Evolutionary conservation across 1,284 basidiomycete species (phyloP).

Genomic region (Ganoderma resinaceum): DNA sequence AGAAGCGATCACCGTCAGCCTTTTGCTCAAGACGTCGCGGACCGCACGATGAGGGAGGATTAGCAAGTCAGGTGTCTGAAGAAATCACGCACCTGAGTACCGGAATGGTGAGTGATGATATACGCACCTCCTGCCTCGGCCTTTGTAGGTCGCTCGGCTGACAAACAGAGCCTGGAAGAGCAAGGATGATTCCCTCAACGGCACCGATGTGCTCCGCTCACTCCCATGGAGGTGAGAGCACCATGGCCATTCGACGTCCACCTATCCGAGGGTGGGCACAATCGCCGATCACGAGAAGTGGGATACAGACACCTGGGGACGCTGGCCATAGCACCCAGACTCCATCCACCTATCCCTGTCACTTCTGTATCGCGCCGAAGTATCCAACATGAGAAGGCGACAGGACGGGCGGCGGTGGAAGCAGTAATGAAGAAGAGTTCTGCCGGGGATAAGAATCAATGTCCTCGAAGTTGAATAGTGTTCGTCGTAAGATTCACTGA

Average conservation of each 20-base stretch:
- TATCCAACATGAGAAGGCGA: not conserved
- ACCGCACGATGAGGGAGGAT: not conserved
- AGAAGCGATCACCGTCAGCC: not conserved
- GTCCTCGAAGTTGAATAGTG: not conserved
- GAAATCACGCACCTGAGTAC: not conserved
- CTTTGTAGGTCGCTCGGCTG: not conserved
- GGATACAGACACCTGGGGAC: not conserved
- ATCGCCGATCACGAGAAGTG: not conserved
- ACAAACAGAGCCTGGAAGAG: not conserved
- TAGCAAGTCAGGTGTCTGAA: not conserved
- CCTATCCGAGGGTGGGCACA: not conserved
- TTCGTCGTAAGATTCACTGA: not conserved
- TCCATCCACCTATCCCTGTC: not conserved
- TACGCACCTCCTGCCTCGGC: not conserved
- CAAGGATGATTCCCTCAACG: not conserved
- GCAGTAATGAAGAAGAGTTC: conserved; percentile 2
- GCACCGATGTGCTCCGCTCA: not conserved
- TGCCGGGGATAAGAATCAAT: not conserved
- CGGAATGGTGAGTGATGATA: not conserved
- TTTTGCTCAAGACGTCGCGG: not conserved
- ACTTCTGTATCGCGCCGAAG: not conserved
- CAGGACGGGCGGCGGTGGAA: not conserved
- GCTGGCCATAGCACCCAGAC: not conserved
- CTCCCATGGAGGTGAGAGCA: not conserved
- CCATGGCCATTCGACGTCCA: not conserved